Percentiles rank a stretch among this genome's conserved stretches.
Evolutionary conservation across 768 basidiomycete species (phyloP).

Genomic region (Phaeotremella fagi): DNA sequence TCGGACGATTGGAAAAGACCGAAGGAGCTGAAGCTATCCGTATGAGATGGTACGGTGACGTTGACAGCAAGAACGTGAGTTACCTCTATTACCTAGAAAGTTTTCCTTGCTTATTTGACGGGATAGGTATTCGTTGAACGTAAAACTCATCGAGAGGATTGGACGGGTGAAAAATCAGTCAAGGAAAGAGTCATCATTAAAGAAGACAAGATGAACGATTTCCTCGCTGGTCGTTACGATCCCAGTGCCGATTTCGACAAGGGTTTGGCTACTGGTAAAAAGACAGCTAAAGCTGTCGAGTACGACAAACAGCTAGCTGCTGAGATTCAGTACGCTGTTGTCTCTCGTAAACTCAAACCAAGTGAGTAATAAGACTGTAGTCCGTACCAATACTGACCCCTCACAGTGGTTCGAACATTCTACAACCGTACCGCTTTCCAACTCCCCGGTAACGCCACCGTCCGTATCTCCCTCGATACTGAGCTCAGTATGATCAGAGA

Average conservation of each 20-base stretch:
- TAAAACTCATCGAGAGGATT: slow-evolving; percentile 80
- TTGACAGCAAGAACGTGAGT: slow-evolving; percentile 68
- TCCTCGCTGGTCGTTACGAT: slow-evolving; percentile 80
- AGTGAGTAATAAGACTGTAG: slow-evolving; percentile 54
- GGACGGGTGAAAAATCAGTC: slow-evolving; percentile 98
- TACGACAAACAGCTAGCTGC: slow-evolving; percentile 93
- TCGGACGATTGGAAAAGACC: slow-evolving; percentile 94
- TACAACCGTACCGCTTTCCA: slow-evolving; percentile 99
- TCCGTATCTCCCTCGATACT: slow-evolving; percentile 96
- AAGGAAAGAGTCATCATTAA: slow-evolving; percentile 95
- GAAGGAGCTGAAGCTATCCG: slow-evolving; percentile 97
- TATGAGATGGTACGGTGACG: slow-evolving; percentile 94
- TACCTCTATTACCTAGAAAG: not conserved
- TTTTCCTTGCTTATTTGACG: not conserved
- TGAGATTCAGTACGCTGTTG: slow-evolving; percentile 87
- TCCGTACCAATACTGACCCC: not conserved
- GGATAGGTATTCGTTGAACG: slow-evolving; percentile 52
- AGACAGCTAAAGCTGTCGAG: slow-evolving; percentile 85
- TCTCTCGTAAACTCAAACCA: slow-evolving; percentile 74
- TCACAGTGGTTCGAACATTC: slow-evolving; percentile 85
- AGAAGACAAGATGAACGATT: slow-evolving; percentile 87
- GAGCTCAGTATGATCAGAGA: slow-evolving; percentile 91
- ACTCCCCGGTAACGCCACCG: slow-evolving; percentile 94
- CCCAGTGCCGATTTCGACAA: slow-evolving; percentile 86
- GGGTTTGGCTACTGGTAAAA: slow-evolving; percentile 79